Percentiles rank a stretch among this genome's conserved stretches.
These are phyloP conservation scores for Penicillium expansum DNA, from an alignment of 2,329 filamentous ascomycete genomes.

Conservation along the genomic window DNA sequence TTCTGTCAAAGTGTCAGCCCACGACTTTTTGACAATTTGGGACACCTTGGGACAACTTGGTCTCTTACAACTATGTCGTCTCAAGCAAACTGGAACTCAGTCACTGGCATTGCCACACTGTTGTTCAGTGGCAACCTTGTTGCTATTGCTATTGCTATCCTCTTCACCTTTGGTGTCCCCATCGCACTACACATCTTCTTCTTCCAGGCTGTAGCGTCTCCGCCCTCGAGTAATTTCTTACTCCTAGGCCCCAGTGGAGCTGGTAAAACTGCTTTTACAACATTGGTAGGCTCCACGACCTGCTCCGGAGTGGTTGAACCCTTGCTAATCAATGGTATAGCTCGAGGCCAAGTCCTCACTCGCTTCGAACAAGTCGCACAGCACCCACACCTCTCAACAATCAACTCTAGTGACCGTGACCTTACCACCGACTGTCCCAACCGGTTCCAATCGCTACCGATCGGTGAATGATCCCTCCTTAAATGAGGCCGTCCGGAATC, in stretches of 20 bases:
- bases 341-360: conserved; percentile 46
- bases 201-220: conserved; percentile 61
- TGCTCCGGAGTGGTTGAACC: background rate
- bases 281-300: conserved; percentile 55
- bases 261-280: conserved; percentile 87
- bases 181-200: conserved; percentile 74
- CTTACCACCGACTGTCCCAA: conserved; percentile 52
- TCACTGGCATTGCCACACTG: conserved; percentile 40
- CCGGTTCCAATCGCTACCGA: conserved; percentile 62
- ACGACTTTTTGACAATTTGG: no score
- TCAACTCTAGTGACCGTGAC: conserved; percentile 56
- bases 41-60: no score
- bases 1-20: conserved; percentile 1
- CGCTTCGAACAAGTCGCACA: conserved; percentile 33
- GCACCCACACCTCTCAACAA: conserved; percentile 63
- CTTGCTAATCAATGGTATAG: conserved; percentile 23
- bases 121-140: conserved; percentile 44
- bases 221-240: conserved; percentile 70
- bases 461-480: conserved; percentile 66
- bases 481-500: conserved; percentile 45
- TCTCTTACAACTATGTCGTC: conserved; percentile 25
- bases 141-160: conserved; percentile 62
- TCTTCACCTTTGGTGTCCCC: conserved; percentile 71
- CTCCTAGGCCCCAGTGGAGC: conserved; percentile 75
- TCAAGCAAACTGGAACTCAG: conserved; percentile 37